phyloP scores from a whole-genome alignment of 768 basidiomycete genomes.

The Leucocoprinus birnbaumii region DNA sequence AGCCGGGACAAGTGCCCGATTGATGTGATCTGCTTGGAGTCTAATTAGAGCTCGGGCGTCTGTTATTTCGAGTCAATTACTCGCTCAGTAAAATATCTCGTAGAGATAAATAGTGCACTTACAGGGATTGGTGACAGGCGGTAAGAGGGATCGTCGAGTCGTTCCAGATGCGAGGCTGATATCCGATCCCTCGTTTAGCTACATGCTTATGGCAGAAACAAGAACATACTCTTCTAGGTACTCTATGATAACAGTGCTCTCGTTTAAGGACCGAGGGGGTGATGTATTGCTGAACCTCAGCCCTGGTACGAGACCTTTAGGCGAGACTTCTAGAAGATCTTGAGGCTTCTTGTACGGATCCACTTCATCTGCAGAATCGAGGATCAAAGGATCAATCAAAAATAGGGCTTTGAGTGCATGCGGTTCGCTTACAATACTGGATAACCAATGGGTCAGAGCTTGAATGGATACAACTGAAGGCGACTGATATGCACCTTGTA shows the following conservation, averaged over 20 bases:
- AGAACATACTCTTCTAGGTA: conserved; percentile 69
- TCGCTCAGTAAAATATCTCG: not conserved
- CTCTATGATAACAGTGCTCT: conserved; percentile 78
- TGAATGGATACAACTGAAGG: not conserved
- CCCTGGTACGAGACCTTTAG: conserved; percentile 79
- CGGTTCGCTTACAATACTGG: conserved; percentile 19
- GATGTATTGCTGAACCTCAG: conserved; percentile 49
- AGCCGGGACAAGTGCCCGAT: conserved; percentile 59
- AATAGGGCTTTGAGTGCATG: not conserved
- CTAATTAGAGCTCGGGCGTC: conserved; percentile 68
- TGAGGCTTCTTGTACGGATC: conserved; percentile 82
- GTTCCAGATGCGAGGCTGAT: conserved; percentile 39
- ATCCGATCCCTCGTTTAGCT: not conserved
- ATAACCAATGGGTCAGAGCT: not conserved
- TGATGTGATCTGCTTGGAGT: conserved; percentile 67
- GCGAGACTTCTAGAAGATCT: conserved; percentile 77
- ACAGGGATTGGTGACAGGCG: conserved; percentile 60
- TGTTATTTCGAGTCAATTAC: conserved; percentile 21
- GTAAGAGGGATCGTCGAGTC: conserved; percentile 51
- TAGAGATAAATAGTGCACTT: conserved; percentile 17
- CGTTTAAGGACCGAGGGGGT: conserved; percentile 66
- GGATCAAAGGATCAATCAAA: not conserved
- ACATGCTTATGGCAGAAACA: not conserved
- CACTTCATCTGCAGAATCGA: conserved; percentile 55
- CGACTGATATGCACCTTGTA: conserved; percentile 52